These are phyloP conservation scores for Wickerhamomyces rabaulensis DNA, from an alignment of 805 yeast genomes.

Conservation along the genomic window DNA sequence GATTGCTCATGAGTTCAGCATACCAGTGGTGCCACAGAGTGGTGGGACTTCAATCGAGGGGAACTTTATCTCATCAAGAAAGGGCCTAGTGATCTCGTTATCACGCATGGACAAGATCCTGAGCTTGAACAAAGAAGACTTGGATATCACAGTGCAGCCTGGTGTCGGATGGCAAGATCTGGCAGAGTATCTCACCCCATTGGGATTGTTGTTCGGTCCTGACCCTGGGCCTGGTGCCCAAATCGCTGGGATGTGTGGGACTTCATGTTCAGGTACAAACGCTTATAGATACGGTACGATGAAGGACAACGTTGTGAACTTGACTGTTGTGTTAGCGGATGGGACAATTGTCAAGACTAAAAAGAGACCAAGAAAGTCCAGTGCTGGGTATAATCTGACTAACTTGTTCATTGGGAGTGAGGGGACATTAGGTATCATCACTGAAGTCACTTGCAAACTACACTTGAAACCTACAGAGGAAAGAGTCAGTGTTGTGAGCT, in stretches of 20 bases:
- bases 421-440: slow-evolving; percentile 74
- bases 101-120: slow-evolving; percentile 55
- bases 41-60: slow-evolving; percentile 70
- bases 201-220: slow-evolving; percentile 61
- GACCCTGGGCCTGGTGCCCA: slow-evolving; percentile 80
- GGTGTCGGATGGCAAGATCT: slow-evolving; percentile 78
- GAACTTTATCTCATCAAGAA: slow-evolving; percentile 55
- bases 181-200: slow-evolving; percentile 41
- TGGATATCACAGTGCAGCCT: slow-evolving; percentile 69
- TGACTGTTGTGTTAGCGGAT: slow-evolving; percentile 75
- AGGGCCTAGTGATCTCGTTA: slow-evolving; percentile 54
- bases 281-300: slow-evolving; percentile 76
- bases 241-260: slow-evolving; percentile 73
- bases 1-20: slow-evolving; percentile 44
- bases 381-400: slow-evolving; percentile 76
- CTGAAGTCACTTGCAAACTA: slow-evolving; percentile 69
- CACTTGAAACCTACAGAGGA: slow-evolving; percentile 61
- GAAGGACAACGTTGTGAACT: slow-evolving; percentile 61
- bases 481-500: slow-evolving; percentile 63
- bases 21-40: slow-evolving; percentile 59
- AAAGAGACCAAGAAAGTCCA: slow-evolving; percentile 65
- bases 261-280: slow-evolving; percentile 76
- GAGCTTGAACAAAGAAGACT: slow-evolving; percentile 52
- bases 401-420: slow-evolving; percentile 73
- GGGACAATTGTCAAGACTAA: slow-evolving; percentile 72